phyloP scores from a whole-genome alignment of 257 asterid genomes.

The Mentha longifolia region DNA sequence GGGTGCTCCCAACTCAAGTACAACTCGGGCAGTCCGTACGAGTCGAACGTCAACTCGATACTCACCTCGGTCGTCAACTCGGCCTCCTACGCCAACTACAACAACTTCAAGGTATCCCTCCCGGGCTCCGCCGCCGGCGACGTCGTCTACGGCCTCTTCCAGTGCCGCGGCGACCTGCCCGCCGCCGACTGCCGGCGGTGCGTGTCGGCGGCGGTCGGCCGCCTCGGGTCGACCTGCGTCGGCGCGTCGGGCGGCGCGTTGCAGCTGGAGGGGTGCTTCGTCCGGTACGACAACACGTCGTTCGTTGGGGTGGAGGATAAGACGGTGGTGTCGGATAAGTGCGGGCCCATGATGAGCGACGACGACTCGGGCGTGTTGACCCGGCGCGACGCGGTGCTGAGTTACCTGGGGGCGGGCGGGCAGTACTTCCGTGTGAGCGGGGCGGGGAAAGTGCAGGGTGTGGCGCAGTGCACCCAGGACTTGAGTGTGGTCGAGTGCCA shows the following conservation, averaged over 20 bases:
- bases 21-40: slow-evolving; percentile 55
- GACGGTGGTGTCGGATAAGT: slow-evolving; percentile 53
- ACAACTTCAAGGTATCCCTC: slow-evolving; percentile 71
- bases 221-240: slow-evolving; percentile 57
- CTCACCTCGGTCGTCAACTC: slow-evolving; percentile 74
- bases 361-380: slow-evolving; percentile 49
- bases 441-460: slow-evolving; percentile 72
- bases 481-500: slow-evolving; percentile 70
- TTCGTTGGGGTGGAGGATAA: slow-evolving; percentile 74
- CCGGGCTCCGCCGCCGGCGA: slow-evolving; percentile 60
- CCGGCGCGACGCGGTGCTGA: slow-evolving; percentile 57
- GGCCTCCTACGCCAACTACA: slow-evolving; percentile 56
- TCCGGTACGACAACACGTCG: slow-evolving; percentile 65
- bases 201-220: slow-evolving; percentile 55
- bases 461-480: slow-evolving; percentile 89
- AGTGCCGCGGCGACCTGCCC: slow-evolving; percentile 83
- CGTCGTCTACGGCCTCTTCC: slow-evolving; percentile 69
- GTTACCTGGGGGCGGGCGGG: slow-evolving; percentile 55
- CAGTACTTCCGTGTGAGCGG: slow-evolving; percentile 72
- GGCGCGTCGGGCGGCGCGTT: slow-evolving; percentile 75
- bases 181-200: slow-evolving; percentile 59
- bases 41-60: slow-evolving; percentile 67
- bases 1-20: slow-evolving; percentile 76
- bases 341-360: slow-evolving; percentile 55
- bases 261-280: slow-evolving; percentile 81